Conservation (phyloP, 768 basidiomycete genomes). For the Russula sp. region DNA sequence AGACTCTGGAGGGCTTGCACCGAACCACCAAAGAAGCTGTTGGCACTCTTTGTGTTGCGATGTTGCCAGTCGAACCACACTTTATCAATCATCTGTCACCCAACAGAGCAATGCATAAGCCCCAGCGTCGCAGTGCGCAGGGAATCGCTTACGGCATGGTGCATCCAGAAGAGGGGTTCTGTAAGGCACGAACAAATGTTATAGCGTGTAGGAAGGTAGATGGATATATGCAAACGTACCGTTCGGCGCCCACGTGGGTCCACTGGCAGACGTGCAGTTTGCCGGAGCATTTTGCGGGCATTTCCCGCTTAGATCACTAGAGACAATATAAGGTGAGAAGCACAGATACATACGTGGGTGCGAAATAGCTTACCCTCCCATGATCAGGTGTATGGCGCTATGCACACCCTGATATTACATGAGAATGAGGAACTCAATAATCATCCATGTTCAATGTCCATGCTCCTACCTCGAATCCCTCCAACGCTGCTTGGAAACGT, state of each 20-base stretch:
- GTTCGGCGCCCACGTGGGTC: conserved; percentile 32
- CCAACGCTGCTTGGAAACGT: conserved; percentile 31
- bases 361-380: conserved; percentile 29
- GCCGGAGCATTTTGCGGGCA: conserved; percentile 29
- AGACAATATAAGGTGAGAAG: neutral
- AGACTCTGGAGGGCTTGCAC: conserved; percentile 27
- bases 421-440: neutral
- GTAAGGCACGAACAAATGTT: neutral
- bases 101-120: neutral
- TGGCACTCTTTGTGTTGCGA: conserved; percentile 25
- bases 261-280: conserved; percentile 26
- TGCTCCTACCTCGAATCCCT: conserved; percentile 27
- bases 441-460: neutral
- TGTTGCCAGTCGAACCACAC: conserved; percentile 36
- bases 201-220: too few relatives aligned
- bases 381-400: conserved; percentile 30
- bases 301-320: conserved; percentile 29
- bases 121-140: neutral
- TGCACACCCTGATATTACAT: conserved; percentile 31
- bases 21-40: conserved; percentile 32
- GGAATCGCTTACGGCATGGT: conserved; percentile 31
- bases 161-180: conserved; percentile 36
- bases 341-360: neutral
- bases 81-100: conserved; percentile 34
- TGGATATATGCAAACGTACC: conserved; percentile 22